These are phyloP conservation scores for Quercus wislizeni DNA, from an alignment of 306 rosid species.

Conservation along the genomic window DNA sequence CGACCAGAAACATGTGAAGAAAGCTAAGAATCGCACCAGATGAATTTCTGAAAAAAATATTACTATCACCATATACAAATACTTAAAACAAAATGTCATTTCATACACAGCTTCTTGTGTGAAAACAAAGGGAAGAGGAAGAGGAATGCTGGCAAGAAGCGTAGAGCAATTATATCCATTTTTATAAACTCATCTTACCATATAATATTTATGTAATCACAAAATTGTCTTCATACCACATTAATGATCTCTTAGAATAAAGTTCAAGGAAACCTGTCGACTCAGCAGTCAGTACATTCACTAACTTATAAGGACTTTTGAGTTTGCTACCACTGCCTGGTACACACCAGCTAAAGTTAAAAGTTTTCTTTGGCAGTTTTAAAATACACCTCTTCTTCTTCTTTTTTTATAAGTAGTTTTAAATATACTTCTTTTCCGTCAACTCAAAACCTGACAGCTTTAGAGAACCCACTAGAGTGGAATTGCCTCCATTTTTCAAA, in stretches of 20 bases:
- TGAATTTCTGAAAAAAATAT: background rate
- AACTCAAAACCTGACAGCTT: background rate
- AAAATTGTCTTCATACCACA: background rate
- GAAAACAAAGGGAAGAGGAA: background rate
- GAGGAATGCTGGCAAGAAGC: background rate
- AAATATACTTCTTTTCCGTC: too few relatives aligned
- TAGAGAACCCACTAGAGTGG: background rate
- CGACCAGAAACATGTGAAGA: background rate
- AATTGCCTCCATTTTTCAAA: background rate
- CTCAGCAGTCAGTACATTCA: background rate
- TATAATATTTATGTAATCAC: background rate
- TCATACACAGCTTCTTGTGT: background rate
- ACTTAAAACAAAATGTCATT: background rate
- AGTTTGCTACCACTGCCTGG: background rate
- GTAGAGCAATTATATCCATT: background rate
- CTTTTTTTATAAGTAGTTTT: too few relatives aligned
- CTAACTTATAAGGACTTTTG: background rate
- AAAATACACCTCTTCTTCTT: background rate
- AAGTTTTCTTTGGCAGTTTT: background rate
- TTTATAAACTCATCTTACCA: background rate
- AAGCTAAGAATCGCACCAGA: background rate
- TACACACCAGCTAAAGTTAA: background rate
- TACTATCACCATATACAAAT: background rate
- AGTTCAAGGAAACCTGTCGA: background rate
- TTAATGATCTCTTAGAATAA: background rate